Base-by-base conservation (phyloP, 805 yeast species). In the Saturnispora sanitii region DNA sequence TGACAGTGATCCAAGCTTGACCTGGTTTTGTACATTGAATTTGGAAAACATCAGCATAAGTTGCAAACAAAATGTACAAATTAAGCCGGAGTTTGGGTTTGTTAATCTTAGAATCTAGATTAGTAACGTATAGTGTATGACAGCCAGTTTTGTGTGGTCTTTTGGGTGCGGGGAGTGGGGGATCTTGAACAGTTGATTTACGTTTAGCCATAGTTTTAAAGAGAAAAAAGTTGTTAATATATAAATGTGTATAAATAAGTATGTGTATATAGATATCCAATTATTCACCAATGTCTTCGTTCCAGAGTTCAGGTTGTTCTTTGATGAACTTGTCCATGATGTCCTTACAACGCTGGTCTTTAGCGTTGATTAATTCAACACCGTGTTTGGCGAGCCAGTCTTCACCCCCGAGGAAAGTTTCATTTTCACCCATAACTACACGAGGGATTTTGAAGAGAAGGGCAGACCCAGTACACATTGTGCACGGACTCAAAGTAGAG, bases 391-490 rank as follows among this genome's bases (percentile, higher is more conserved):
- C 56, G 52, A 90, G 67, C 58, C 77, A 77, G 33, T 78, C 82
- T 58, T 90, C 96, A 21, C 84, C 94, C 11, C 96, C 96, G 26
- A 70, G 50, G 51, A 82, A 90, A 23, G 81, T 90, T 41, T 64
- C 73, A 61, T 87, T 87, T 58, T 90, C 98, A 23, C 96, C 96
- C 60, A 87, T 53, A 0, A 90, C 96, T 32, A 85, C 81, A 48
- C 96, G 71, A 53, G 80, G 79, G 50, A 90, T 72, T 31, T 95
- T 95, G 63, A 87, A 90, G 70, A 90, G 67, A 39, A 90, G 54
- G 48, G 90, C 82, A 5, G 96, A 94, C 17, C 97, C 97, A 4
- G 92, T 75, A 59, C 97, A 90, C 96, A 90, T 90, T 50, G 79
- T 72, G 59, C 97, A 90, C 3, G 97, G 96, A 6, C 95, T 83